Evolutionary conservation across 2,329 filamentous ascomycete species (phyloP).

Genomic region (Penicillium sp.): DNA sequence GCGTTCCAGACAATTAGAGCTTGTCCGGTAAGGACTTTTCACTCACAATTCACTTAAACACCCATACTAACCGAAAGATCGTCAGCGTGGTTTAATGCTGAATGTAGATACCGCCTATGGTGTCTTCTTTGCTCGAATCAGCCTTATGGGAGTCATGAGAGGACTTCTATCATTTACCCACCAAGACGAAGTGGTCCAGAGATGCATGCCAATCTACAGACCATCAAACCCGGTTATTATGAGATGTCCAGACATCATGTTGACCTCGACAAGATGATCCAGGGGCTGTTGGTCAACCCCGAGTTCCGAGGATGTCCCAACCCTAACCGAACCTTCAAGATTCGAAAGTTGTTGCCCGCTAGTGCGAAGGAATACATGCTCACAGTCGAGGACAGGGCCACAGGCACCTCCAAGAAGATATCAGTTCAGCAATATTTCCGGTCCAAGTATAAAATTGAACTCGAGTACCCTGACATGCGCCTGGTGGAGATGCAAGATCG

Average conservation of each 20-base stretch:
- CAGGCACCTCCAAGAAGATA: constrained; percentile 49
- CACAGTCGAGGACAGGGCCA: constrained; percentile 41
- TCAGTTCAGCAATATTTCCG: constrained; percentile 63
- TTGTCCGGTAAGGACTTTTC: constrained; percentile 55
- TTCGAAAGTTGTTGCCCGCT: constrained; percentile 51
- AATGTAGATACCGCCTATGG: constrained; percentile 93
- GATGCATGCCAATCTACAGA: neutral
- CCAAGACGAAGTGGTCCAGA: constrained; percentile 31
- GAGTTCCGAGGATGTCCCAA: constrained; percentile 39
- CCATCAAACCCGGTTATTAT: neutral
- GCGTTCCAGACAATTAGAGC: constrained; percentile 84
- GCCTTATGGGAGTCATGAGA: constrained; percentile 39
- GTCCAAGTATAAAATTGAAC: constrained; percentile 52
- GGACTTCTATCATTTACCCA: constrained; percentile 36
- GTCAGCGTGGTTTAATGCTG: constrained; percentile 66
- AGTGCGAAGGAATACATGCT: constrained; percentile 50
- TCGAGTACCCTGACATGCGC: constrained; percentile 54
- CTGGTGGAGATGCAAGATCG: constrained; percentile 59
- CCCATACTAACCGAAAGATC: constrained; percentile 30
- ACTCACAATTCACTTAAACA: constrained; percentile 5
- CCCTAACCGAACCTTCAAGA: constrained; percentile 48
- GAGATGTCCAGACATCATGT: neutral
- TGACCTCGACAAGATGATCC: constrained; percentile 25
- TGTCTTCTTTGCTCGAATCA: constrained; percentile 72
- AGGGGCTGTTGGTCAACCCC: constrained; percentile 42